phyloP scores from a whole-genome alignment of 441 rosid genomes.

The Geranium incanum region DNA sequence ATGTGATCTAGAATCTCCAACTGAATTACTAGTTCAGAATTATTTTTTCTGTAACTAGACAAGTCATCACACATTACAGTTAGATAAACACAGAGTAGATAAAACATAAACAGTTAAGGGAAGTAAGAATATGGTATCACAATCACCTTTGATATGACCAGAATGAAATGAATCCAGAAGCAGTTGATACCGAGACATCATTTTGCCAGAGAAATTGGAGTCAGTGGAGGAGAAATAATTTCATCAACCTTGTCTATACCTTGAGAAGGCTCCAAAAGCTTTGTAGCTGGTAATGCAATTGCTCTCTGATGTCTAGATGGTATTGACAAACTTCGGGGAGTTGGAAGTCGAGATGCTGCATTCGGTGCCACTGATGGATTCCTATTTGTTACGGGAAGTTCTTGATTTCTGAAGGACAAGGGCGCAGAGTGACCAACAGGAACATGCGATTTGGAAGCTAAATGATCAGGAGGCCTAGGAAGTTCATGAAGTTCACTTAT shows the following conservation, averaged over 20 bases:
- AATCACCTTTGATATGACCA: conserved; percentile 58
- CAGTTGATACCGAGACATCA: conserved; percentile 30
- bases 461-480: conserved; percentile 75
- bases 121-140: neutral
- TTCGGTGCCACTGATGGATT: conserved; percentile 34
- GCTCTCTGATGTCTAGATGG: conserved; percentile 78
- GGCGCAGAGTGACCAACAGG: conserved; percentile 82
- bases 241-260: conserved; percentile 32
- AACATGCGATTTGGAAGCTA: conserved; percentile 40
- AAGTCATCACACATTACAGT: no score
- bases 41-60: no score
- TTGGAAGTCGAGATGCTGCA: conserved; percentile 63
- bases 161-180: conserved; percentile 39
- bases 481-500: conserved; percentile 83
- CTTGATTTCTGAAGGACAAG: conserved; percentile 53
- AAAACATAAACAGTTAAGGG: neutral
- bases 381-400: conserved; percentile 33
- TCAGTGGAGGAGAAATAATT: conserved; percentile 65
- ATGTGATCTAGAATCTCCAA: no score
- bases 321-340: conserved; percentile 72
- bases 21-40: no score
- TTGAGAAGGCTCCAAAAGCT: conserved; percentile 37
- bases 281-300: conserved; percentile 39
- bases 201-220: conserved; percentile 56
- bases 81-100: neutral